Evolutionary conservation across 2,329 filamentous ascomycete species (phyloP).

Genomic region (Hymenoscyphus albidus): DNA sequence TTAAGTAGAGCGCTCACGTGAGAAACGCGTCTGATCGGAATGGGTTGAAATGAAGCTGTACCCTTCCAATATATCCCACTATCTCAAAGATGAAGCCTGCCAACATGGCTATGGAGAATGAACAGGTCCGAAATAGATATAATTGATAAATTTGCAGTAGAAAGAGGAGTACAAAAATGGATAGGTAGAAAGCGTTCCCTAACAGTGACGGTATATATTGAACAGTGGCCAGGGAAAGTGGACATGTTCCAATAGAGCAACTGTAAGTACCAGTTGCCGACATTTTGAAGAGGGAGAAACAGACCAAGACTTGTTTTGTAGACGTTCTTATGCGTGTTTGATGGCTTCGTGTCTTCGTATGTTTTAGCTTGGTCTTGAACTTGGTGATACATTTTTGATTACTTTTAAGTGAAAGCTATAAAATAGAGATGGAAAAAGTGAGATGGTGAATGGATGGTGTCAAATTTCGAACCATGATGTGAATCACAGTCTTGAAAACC

Average conservation of each 20-base stretch:
- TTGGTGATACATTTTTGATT: not conserved
- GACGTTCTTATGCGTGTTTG: no score
- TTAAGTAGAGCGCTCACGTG: constrained; percentile 39
- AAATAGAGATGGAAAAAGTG: not conserved
- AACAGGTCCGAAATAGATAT: constrained; percentile 51
- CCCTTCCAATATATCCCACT: constrained; percentile 53
- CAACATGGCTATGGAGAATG: constrained; percentile 49
- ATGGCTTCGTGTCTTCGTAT: not conserved
- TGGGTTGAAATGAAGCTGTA: constrained; percentile 50
- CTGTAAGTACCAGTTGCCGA: not conserved
- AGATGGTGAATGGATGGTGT: not conserved
- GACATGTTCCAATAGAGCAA: constrained; percentile 3
- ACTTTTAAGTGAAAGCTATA: not conserved
- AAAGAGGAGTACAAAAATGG: constrained; percentile 48
- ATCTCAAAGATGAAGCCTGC: constrained; percentile 52
- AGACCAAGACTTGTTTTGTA: not conserved
- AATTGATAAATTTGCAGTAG: constrained; percentile 47
- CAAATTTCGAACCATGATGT: not conserved
- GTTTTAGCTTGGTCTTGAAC: not conserved
- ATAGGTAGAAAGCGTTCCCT: constrained; percentile 49
- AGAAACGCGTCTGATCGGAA: constrained; percentile 44
- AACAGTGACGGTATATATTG: constrained; percentile 47
- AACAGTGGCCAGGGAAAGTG: constrained; percentile 14
- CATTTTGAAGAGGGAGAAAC: not conserved
- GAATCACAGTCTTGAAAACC: not conserved